Evolutionary conservation across 1,284 basidiomycete genomes (phyloP).

Genomic region (Malassezia caprae): DNA sequence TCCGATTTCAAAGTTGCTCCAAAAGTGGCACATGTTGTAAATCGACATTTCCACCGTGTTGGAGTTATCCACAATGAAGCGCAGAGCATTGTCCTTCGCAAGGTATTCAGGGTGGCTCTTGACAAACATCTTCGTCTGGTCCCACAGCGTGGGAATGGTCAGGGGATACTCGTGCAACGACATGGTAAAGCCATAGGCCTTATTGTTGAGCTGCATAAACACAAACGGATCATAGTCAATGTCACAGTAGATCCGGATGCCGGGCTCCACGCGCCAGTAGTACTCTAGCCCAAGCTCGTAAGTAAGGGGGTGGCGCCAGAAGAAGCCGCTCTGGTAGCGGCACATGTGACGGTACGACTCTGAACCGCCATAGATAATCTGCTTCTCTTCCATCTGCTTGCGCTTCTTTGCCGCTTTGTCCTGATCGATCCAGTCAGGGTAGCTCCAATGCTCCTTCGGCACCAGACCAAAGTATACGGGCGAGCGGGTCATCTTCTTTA

Average conservation of each 20-base stretch:
- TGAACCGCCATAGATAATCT: conserved; percentile 76
- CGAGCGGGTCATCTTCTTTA: conserved; percentile 37
- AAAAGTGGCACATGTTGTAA: conserved; percentile 68
- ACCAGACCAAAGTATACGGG: conserved; percentile 63
- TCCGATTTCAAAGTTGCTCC: conserved; percentile 60
- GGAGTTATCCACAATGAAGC: conserved; percentile 65
- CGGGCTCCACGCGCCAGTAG: conserved; percentile 80
- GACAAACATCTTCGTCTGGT: conserved; percentile 61
- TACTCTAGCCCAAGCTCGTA: conserved; percentile 63
- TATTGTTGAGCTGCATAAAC: conserved; percentile 69
- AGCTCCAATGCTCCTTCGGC: conserved; percentile 68
- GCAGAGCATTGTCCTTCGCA: conserved; percentile 61
- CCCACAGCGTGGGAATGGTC: conserved; percentile 70
- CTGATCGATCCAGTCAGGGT: conserved; percentile 61
- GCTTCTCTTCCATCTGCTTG: conserved; percentile 57
- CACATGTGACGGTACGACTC: conserved; percentile 58
- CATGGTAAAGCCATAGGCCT: conserved; percentile 64
- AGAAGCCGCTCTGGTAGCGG: conserved; percentile 81
- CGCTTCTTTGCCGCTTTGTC: conserved; percentile 58
- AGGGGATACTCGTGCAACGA: conserved; percentile 66
- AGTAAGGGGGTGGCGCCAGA: conserved; percentile 50
- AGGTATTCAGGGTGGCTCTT: conserved; percentile 60
- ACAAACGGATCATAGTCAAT: conserved; percentile 72
- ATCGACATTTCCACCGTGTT: conserved; percentile 54
- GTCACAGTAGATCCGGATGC: conserved; percentile 67